phyloP scores from a whole-genome alignment of 495 filamentous ascomycete species.

The Neurospora discreta region DNA sequence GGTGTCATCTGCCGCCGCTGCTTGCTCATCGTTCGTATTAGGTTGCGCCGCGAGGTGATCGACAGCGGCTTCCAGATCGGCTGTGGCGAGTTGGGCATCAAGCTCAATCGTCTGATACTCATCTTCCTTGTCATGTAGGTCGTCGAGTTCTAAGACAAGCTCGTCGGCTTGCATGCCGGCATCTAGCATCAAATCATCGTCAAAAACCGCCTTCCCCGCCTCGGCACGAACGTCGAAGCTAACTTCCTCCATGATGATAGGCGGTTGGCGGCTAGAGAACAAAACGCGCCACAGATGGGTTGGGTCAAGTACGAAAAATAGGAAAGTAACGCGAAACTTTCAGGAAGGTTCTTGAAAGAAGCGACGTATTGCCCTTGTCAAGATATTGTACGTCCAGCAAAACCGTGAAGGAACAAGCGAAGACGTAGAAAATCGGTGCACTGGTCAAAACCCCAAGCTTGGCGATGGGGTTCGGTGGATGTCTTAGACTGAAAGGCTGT shows the following conservation, averaged over 20 bases:
- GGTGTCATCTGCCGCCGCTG: constrained; percentile 16
- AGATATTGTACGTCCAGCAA: not conserved
- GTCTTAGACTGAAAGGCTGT: not conserved
- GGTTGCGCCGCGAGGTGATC: constrained; percentile 7
- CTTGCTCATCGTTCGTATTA: not conserved
- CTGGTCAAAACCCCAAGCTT: not conserved
- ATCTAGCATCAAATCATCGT: constrained; percentile 16
- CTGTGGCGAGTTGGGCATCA: not conserved
- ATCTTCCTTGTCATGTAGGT: constrained; percentile 4
- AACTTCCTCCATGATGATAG: constrained; percentile 16
- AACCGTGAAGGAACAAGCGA: not conserved
- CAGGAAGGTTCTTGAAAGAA: too few species aligned
- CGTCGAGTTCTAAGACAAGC: constrained; percentile 21
- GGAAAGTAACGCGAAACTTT: not conserved
- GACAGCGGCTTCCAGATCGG: constrained; percentile 13
- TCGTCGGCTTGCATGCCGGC: constrained; percentile 16
- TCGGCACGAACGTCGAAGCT: constrained; percentile 6
- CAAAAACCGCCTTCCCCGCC: constrained; percentile 14
- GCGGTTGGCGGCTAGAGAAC: not conserved
- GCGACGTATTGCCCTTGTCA: not conserved
- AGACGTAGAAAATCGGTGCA: not conserved
- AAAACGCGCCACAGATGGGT: not conserved
- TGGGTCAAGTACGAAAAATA: not conserved
- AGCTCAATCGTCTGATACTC: not conserved
- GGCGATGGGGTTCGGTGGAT: not conserved